Conservation (phyloP, 2,329 filamentous ascomycete species). For the Epicoccum nigrum region DNA sequence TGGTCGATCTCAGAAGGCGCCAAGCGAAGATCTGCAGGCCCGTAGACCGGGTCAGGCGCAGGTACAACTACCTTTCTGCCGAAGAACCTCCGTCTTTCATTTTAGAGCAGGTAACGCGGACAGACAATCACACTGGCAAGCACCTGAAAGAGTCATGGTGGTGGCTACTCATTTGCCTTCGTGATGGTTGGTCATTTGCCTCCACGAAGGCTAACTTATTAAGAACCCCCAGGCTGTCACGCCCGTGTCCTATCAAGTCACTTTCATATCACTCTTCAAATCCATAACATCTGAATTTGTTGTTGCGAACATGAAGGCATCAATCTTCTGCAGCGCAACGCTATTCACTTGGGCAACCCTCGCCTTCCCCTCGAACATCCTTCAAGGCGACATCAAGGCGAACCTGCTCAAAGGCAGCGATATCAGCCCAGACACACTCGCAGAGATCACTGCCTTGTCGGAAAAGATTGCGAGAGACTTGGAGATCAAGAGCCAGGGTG, state of each 20-base stretch:
- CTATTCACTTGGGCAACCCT: slow-evolving; percentile 21
- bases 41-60: too few species aligned
- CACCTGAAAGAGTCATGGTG: neutral
- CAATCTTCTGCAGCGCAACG: slow-evolving; percentile 19
- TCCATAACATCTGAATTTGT: neutral
- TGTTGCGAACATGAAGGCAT: slow-evolving; percentile 15
- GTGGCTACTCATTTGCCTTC: neutral
- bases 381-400: slow-evolving; percentile 22
- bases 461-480: slow-evolving; percentile 18
- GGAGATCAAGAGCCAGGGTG: slow-evolving; percentile 11
- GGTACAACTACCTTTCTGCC: neutral
- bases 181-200: neutral
- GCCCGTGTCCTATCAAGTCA: too few species aligned
- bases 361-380: slow-evolving; percentile 22
- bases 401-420: too few species aligned
- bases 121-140: neutral
- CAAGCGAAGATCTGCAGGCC: neutral
- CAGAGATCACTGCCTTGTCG: slow-evolving; percentile 19
- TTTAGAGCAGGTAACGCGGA: neutral
- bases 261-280: too few species aligned
- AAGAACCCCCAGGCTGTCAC: neutral
- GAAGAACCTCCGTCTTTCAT: neutral
- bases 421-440: slow-evolving; percentile 21
- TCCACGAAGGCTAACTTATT: neutral
- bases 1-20: neutral